These are phyloP conservation scores for Hemisphaericaspora subhashii DNA, from an alignment of 1,139 yeast genomes.

Conservation along the genomic window DNA sequence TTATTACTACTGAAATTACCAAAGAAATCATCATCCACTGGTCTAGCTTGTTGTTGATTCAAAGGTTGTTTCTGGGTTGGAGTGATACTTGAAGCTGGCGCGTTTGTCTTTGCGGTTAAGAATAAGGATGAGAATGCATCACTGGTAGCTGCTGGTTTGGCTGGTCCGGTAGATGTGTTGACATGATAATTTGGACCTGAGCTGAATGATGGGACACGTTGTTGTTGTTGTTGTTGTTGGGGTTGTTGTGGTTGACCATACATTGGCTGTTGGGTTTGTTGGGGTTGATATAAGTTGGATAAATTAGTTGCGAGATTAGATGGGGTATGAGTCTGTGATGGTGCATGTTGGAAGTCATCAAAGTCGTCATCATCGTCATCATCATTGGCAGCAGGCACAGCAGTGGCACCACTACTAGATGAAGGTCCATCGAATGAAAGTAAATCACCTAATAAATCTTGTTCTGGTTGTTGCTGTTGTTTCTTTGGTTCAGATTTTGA, in stretches of 20 bases:
- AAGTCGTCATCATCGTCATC: constrained; percentile 85
- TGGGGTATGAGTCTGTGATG: constrained; percentile 35
- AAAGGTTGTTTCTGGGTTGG: constrained; percentile 6
- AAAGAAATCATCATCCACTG: constrained; percentile 22
- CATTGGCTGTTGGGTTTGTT: constrained; percentile 25
- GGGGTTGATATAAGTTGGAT: constrained; percentile 35
- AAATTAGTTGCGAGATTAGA: constrained; percentile 35
- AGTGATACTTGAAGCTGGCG: constrained; percentile 17
- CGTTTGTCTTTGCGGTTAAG: constrained; percentile 61
- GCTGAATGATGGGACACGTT: constrained; percentile 12
- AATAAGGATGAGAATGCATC: constrained; percentile 87
- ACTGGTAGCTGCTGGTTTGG: constrained; percentile 39
- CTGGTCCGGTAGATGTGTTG: constrained; percentile 26
- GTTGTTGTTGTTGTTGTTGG: constrained; percentile 18
- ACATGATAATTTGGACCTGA: constrained; percentile 14
- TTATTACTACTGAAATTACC: constrained; percentile 22
- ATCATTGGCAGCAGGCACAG: constrained; percentile 18
- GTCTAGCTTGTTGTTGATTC: constrained; percentile 8
- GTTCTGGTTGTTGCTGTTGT: constrained; percentile 28
- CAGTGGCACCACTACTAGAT: constrained; percentile 19
- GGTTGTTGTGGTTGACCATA: constrained; percentile 22
- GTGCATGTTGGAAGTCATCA: constrained; percentile 91
- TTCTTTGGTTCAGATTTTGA: constrained; percentile 13
- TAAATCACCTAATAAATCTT: constrained; percentile 55
- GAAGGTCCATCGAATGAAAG: constrained; percentile 47